A percentile compares a stretch with the other conserved stretches of the same genome.
These are phyloP conservation scores for Tuctoria greenei DNA, from an alignment of 176 grass and related monocot genomes.

Conservation along the genomic window DNA sequence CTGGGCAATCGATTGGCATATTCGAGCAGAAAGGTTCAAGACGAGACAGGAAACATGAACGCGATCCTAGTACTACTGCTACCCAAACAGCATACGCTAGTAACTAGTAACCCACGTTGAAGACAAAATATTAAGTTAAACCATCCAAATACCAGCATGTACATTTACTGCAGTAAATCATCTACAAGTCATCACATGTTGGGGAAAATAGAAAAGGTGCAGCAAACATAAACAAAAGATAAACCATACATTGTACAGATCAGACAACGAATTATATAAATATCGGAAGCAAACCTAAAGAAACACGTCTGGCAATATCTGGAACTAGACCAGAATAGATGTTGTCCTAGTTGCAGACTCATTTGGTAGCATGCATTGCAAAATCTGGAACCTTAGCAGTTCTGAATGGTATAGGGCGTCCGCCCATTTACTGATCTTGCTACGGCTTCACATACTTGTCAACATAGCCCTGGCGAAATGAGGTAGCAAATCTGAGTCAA, in stretches of 20 bases:
- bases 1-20: background rate
- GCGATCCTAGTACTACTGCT: background rate
- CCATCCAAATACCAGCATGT: conserved; percentile 8
- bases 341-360: conserved; percentile 11
- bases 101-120: background rate
- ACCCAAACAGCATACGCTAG: background rate
- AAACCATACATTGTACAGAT: conserved; percentile 21
- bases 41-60: background rate
- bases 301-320: conserved; percentile 9
- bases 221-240: background rate
- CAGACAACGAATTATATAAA: conserved; percentile 7
- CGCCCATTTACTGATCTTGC: conserved; percentile 35
- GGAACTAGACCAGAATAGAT: conserved; percentile 38
- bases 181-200: conserved; percentile 20
- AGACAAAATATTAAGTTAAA: background rate
- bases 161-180: conserved; percentile 26
- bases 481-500: background rate
- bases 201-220: background rate
- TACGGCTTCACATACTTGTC: conserved; percentile 95
- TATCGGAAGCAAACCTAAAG: conserved; percentile 15
- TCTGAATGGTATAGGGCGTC: conserved; percentile 23
- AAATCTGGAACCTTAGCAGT: conserved; percentile 6
- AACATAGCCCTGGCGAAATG: conserved; percentile 81
- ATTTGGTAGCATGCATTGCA: conserved; percentile 29
- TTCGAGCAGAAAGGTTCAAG: background rate